Evolutionary conservation across 2,329 filamentous ascomycete species (phyloP).

Genomic region (Ophidiomyces ophidiicola): DNA sequence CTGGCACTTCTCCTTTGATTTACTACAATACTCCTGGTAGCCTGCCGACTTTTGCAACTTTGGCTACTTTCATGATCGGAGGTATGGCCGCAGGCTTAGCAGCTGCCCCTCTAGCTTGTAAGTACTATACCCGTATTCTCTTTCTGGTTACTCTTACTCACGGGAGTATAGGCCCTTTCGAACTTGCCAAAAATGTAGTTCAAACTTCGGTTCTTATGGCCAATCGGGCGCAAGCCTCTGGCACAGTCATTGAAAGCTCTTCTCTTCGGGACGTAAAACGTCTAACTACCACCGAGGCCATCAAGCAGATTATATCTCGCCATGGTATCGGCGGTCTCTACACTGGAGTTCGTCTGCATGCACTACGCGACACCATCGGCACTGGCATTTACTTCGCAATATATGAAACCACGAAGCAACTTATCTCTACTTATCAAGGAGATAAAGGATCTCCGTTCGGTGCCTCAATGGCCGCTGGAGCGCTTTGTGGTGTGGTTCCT

Average conservation of each 20-base stretch:
- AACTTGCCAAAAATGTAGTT: constrained; percentile 39
- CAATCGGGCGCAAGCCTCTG: constrained; percentile 29
- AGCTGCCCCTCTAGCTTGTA: constrained; percentile 35
- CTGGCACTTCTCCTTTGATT: constrained; percentile 31
- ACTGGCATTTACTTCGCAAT: constrained; percentile 37
- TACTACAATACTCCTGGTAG: constrained; percentile 34
- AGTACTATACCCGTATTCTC: constrained; percentile 13
- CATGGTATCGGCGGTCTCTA: constrained; percentile 36
- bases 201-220: constrained; percentile 38
- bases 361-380: constrained; percentile 35
- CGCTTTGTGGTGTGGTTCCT: constrained; percentile 36
- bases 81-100: constrained; percentile 33
- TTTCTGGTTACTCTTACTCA: constrained; percentile 1
- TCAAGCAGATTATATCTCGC: constrained; percentile 32
- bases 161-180: constrained; percentile 32
- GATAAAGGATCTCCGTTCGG: constrained; percentile 34
- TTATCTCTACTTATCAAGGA: constrained; percentile 34
- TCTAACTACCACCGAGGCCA: constrained; percentile 32
- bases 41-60: constrained; percentile 30
- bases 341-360: constrained; percentile 36
- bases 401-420: constrained; percentile 38
- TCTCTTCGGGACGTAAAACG: constrained; percentile 29
- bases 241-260: constrained; percentile 21
- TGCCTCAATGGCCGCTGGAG: constrained; percentile 35
- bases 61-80: constrained; percentile 33